Base-by-base conservation (phyloP, 306 rosid species). In the Betula pendula region DNA sequence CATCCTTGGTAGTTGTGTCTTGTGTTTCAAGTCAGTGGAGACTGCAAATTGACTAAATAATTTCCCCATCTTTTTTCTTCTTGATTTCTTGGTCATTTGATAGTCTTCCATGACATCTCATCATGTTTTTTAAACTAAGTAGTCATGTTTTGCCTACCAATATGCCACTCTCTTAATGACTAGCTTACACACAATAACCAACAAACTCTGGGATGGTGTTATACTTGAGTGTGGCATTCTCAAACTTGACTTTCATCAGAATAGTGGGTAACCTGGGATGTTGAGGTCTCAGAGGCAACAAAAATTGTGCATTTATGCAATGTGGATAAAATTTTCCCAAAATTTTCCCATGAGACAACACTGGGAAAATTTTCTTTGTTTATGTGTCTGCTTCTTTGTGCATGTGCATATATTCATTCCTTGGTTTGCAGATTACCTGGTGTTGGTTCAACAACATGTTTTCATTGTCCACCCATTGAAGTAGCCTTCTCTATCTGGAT, bases 401-500 rank as follows among this genome's bases (percentile, higher is more conserved):
- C 40, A 29, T 60, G 40, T 15, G 1, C 1, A 13, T 7, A n/a
- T 19, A 53, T 17, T 17, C 13, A 0, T 53, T 53, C 25, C 3
- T 19, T 53, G 60, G 27, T 53, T 53, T 53, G 7, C 60, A 53
- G 60, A 53, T 19, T 19, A 25, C 16, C 42, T 14, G 35, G 40
- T 11, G 67, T 14, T 29, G 40, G 67, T 29, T 29, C 16, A 60
- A 27, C 25, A 60, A 42, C 67, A 27, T 60, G 16, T 25, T 4
- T 59, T 27, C 42, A 14, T 59, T 15, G 33, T 27, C n/a, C 13
- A 17, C 38, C 38, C 38, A 15, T 29, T 60, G 6, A 60, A 6
- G 17, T 60, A 5, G 42, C 20, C 38, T 86, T 20, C 67, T 78
- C 7, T 72, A 19, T 75, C 68, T 74, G 20, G 13, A 56, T 77